A percentile compares a stretch with the other conserved stretches of the same genome.
Evolutionary conservation across 164 flowering plant species (phyloP).

Genomic region (Sedum album): DNA sequence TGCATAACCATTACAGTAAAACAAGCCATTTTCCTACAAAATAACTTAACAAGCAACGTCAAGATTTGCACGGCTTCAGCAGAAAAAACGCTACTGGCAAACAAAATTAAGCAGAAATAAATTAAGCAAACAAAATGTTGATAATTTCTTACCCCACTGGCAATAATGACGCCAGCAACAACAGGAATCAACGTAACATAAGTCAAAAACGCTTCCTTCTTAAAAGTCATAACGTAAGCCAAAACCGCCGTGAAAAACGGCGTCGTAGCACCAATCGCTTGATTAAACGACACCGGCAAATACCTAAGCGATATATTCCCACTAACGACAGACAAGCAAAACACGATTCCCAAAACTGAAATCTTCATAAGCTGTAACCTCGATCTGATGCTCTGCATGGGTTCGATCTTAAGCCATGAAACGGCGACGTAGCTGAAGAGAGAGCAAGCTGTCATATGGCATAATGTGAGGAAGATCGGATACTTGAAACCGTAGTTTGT

Average conservation of each 20-base stretch:
- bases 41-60: not conserved
- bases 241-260: not conserved
- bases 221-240: conserved; percentile 4
- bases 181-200: not conserved
- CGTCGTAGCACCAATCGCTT: not conserved
- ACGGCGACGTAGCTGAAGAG: not conserved
- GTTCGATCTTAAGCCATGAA: not conserved
- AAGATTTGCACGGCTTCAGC: no score
- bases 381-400: not conserved
- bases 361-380: not conserved
- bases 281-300: not conserved
- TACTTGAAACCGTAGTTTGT: not conserved
- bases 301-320: not conserved
- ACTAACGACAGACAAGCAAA: not conserved
- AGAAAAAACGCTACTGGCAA: no score
- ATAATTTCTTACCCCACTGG: not conserved
- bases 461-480: not conserved
- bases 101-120: no score
- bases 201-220: conserved; percentile 1
- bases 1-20: no score
- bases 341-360: no score
- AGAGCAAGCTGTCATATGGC: not conserved
- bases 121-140: not conserved
- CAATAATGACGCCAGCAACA: conserved; percentile 5
- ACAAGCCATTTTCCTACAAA: no score